phyloP scores from a whole-genome alignment of 805 yeast species.

The Saturnispora saitoi region DNA sequence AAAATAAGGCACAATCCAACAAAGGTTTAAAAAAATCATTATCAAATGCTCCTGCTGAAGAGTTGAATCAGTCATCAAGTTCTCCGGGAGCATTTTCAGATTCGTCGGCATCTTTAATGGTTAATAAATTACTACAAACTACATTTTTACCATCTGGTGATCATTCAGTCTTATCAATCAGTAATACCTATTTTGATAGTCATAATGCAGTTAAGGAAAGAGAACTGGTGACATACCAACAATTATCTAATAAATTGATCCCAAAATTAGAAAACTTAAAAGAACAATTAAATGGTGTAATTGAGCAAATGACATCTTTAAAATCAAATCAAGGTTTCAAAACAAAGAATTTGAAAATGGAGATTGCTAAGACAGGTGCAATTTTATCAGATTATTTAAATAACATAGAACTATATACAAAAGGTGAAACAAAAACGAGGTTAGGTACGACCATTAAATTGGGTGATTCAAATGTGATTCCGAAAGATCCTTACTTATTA shows the following conservation, averaged over 20 bases:
- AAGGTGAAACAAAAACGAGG: constrained; percentile 28
- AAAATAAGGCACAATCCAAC: constrained; percentile 17
- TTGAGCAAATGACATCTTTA: constrained; percentile 45
- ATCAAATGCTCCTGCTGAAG: constrained; percentile 18
- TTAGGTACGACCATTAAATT: constrained; percentile 24
- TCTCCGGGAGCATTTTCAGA: not conserved
- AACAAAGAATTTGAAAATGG: constrained; percentile 44
- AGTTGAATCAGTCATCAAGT: constrained; percentile 14
- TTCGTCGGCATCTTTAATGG: not conserved
- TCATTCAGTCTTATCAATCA: constrained; percentile 31
- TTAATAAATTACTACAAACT: constrained; percentile 41
- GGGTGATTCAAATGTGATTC: constrained; percentile 15
- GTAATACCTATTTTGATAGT: constrained; percentile 25
- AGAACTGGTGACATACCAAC: constrained; percentile 44
- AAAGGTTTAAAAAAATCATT: constrained; percentile 20
- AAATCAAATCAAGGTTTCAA: constrained; percentile 48
- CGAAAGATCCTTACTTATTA: constrained; percentile 53
- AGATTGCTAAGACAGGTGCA: constrained; percentile 56
- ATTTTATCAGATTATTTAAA: constrained; percentile 39
- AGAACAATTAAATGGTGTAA: constrained; percentile 43
- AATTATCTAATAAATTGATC: constrained; percentile 37
- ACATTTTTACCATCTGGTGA: constrained; percentile 33
- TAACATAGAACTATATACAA: constrained; percentile 35
- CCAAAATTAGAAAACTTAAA: constrained; percentile 51
- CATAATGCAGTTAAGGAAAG: constrained; percentile 31